phyloP scores from a whole-genome alignment of 805 yeast species.

The Candida chilensis region DNA sequence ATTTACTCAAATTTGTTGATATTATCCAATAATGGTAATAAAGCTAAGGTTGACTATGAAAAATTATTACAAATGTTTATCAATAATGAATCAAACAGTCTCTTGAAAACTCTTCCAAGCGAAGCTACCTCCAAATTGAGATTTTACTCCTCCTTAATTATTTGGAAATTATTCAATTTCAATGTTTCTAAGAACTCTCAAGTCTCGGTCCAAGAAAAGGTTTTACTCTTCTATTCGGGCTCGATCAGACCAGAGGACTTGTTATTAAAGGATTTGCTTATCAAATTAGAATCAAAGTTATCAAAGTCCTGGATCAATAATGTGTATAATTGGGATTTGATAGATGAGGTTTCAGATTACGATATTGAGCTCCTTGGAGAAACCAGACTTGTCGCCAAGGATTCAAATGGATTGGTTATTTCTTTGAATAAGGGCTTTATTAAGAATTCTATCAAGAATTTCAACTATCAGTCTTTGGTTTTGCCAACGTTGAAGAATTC shows the following conservation, averaged over 20 bases:
- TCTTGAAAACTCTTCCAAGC: conserved; percentile 16
- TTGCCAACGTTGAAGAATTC: conserved; percentile 8
- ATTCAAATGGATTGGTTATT: conserved; percentile 36
- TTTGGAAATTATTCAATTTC: conserved; percentile 39
- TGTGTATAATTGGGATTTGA: conserved; percentile 60
- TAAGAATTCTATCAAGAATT: conserved; percentile 34
- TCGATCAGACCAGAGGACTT: conserved; percentile 52
- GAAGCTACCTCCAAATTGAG: conserved; percentile 13
- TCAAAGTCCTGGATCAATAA: conserved; percentile 56
- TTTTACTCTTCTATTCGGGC: conserved; percentile 56
- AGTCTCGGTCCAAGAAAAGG: conserved; percentile 31
- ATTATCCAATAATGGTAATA: conserved; percentile 22
- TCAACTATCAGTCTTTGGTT: too few species aligned
- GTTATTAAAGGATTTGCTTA: conserved; percentile 46
- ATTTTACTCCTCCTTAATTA: conserved; percentile 33
- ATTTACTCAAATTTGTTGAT: conserved; percentile 32
- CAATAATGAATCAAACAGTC: conserved; percentile 35
- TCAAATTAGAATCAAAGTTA: conserved; percentile 43
- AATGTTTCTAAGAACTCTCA: conserved; percentile 39
- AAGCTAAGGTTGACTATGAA: conserved; percentile 26
- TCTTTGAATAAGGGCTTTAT: conserved; percentile 41
- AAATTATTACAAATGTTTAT: conserved; percentile 57
- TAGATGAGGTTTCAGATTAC: conserved; percentile 24
- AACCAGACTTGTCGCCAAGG: conserved; percentile 34
- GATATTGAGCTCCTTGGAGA: conserved; percentile 40